Evolutionary conservation across 306 rosid genomes (phyloP).

Genomic region (Adenanthera pavonina): DNA sequence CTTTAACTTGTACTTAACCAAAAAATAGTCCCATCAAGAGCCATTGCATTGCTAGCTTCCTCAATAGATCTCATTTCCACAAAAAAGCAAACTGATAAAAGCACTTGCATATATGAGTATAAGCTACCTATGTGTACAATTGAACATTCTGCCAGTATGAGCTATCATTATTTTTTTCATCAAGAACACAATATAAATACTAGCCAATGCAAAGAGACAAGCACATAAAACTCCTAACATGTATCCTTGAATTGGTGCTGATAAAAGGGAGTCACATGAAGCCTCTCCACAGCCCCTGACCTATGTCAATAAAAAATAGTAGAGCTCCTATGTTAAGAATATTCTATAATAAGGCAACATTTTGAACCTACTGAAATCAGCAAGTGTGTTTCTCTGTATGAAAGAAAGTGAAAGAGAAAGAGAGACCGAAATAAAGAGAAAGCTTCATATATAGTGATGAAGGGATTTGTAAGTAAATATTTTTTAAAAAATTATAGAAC

Average conservation of each 20-base stretch:
- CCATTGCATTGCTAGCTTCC: too few species aligned
- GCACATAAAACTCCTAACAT: constrained; percentile 65
- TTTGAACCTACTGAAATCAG: background rate
- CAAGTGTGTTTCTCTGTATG: background rate
- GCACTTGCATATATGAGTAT: background rate
- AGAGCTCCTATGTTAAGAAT: background rate
- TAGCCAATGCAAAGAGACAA: constrained; percentile 77
- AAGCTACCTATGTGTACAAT: constrained; percentile 68
- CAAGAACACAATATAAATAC: constrained; percentile 72
- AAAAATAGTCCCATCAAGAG: too few species aligned
- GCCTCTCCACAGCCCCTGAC: constrained; percentile 75
- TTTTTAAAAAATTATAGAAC: background rate
- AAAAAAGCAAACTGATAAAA: constrained; percentile 11
- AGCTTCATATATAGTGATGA: background rate
- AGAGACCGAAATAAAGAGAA: background rate
- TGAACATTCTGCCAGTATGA: constrained; percentile 81
- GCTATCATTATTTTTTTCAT: constrained; percentile 78
- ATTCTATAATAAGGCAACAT: background rate
- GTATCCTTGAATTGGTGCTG: constrained; percentile 73
- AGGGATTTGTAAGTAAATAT: background rate
- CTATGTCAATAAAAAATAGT: constrained; percentile 37
- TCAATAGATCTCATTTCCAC: too few species aligned
- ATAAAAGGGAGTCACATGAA: constrained; percentile 66
- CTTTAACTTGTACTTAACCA: too few species aligned
- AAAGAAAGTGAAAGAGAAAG: background rate